These are phyloP conservation scores for Tremella mesenterica DNA, from an alignment of 768 basidiomycete species.

Conservation along the genomic window DNA sequence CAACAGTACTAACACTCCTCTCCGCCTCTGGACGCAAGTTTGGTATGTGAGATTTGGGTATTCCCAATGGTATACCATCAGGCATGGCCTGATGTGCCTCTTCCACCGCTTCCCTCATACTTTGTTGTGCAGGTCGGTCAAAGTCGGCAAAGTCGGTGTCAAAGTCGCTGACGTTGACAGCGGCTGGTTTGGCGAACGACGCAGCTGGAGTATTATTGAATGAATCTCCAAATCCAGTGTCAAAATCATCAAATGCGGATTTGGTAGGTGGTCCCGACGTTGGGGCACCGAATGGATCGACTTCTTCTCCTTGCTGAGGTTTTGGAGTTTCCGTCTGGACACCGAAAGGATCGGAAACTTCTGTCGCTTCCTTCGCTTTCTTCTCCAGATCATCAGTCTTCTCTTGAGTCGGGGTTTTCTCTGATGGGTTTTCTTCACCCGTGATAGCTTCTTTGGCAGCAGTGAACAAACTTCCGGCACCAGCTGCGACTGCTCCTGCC, in stretches of 20 bases:
- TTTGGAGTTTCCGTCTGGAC: not conserved
- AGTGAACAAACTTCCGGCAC: slow-evolving; percentile 23
- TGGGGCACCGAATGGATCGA: slow-evolving; percentile 24
- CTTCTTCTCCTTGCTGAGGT: slow-evolving; percentile 8
- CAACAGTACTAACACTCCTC: slow-evolving; percentile 39
- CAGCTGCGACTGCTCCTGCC: slow-evolving; percentile 21
- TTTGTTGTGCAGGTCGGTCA: slow-evolving; percentile 10
- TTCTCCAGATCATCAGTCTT: not conserved
- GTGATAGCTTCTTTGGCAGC: slow-evolving; percentile 25
- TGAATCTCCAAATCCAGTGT: slow-evolving; percentile 42
- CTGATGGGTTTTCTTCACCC: not conserved
- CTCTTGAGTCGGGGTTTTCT: not conserved
- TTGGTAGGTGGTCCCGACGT: not conserved
- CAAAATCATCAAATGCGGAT: slow-evolving; percentile 26
- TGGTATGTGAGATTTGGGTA: slow-evolving; percentile 26
- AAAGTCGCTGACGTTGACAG: slow-evolving; percentile 36
- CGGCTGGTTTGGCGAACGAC: not conserved
- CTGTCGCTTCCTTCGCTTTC: not conserved
- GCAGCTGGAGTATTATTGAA: slow-evolving; percentile 23
- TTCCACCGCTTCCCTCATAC: not conserved
- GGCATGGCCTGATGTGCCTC: slow-evolving; percentile 26
- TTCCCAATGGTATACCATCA: slow-evolving; percentile 49
- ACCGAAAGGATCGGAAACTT: slow-evolving; percentile 18
- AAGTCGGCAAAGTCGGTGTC: slow-evolving; percentile 41
- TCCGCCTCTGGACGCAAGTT: slow-evolving; percentile 26